phyloP scores from a whole-genome alignment of 2,329 filamentous ascomycete species.

The Monosporascus sp. region DNA sequence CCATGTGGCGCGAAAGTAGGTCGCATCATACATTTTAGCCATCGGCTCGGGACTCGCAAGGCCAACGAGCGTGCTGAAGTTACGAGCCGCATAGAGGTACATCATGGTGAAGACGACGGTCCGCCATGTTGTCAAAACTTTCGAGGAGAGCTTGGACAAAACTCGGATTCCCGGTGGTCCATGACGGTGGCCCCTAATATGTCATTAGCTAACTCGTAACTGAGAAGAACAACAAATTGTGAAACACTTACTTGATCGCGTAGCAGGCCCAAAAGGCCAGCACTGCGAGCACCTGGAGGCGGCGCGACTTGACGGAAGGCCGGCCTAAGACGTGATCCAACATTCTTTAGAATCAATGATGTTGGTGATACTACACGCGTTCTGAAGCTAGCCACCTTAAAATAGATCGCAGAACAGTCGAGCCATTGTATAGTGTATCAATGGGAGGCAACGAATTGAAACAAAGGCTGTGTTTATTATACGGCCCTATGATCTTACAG shows the following conservation, averaged over 20 bases:
- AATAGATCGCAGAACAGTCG: too few relatives aligned
- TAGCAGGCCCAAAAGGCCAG: conserved; percentile 89
- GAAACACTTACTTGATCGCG: conserved; percentile 59
- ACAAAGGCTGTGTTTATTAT: too few relatives aligned
- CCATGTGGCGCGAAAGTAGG: conserved; percentile 96
- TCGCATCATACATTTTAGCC: conserved; percentile 85
- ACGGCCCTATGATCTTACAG: too few relatives aligned
- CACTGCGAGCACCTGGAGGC: conserved; percentile 87
- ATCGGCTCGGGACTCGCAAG: conserved; percentile 90
- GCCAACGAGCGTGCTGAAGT: conserved; percentile 88
- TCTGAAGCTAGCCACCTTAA: background rate
- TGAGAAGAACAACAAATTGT: conserved; percentile 2
- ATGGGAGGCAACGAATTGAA: background rate
- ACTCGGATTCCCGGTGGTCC: conserved; percentile 72
- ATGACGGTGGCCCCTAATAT: conserved; percentile 72
- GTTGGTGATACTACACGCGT: background rate
- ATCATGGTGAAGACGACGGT: conserved; percentile 81
- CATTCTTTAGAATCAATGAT: conserved; percentile 32
- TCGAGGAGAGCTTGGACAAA: conserved; percentile 66
- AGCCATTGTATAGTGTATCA: background rate
- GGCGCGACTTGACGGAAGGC: conserved; percentile 84
- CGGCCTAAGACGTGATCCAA: conserved; percentile 88
- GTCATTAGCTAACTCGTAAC: conserved; percentile 5
- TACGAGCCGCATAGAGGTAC: conserved; percentile 84
- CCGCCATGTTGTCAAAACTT: conserved; percentile 80